Evolutionary conservation across 2,329 filamentous ascomycete genomes (phyloP), one percentile per base, ranked within the genome.

Genomic region (Botrytis galanthina): DNA sequence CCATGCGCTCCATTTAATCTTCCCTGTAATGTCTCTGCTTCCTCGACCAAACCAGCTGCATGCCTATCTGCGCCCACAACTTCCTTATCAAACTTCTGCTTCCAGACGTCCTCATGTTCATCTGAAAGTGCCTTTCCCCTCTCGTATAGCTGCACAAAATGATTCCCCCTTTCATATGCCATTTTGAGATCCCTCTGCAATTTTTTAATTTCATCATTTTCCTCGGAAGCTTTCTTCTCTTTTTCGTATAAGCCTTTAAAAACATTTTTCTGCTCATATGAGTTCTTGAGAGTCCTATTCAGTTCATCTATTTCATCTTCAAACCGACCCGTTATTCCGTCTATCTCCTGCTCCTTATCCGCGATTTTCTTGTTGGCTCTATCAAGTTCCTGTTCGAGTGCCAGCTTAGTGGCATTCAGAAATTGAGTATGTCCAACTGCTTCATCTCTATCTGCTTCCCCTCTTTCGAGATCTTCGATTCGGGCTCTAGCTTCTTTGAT

Each of bases 1-100:
- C 66, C 51, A 29, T 69, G 26, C 35, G 71, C 71, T 32, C 64
- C 63, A 48, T 69, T 51, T 7, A 73, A 59, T 48, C 57, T 73
- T 18, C 71, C 42, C 39, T 73, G 71, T n/a, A 73, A 51, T 22
- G 32, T 42, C 32, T 69, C 71, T 35, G 18, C 22, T 39, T 73
- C 51, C 29, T 73, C 51, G 8, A 61, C 63, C 12, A 73, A 69
- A 22, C 32, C 37, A 18, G 54, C 63, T 29, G 71, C 63, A 59
- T 73, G 63, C n/a, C 22, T 59, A 60, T 73, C 63, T 3, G 63
- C 54, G 2, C 29, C 54, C 20, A 29, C 26, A 16, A 73, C 54
- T 51, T 69, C 71, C 4, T 54, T 61, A 22, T 60, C 18, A 32
- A 61, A 48, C 26, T 69, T 69, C 29, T 61, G 51, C 32, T 69